phyloP scores from a whole-genome alignment of 2,329 filamentous ascomycete species.

The Diaporthe caulivora region DNA sequence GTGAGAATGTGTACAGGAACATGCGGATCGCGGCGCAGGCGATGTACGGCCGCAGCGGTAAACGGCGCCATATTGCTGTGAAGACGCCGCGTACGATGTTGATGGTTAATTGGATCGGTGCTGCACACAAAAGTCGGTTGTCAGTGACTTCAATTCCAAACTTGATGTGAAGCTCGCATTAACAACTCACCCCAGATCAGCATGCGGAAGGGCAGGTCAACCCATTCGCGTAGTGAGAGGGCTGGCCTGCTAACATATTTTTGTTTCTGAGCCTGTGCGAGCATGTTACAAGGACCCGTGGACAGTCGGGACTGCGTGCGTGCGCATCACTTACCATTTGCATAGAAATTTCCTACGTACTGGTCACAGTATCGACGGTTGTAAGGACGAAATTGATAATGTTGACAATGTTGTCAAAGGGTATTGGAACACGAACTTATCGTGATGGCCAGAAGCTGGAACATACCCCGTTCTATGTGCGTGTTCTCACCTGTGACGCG shows the following conservation, averaged over 20 bases:
- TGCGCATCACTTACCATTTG: constrained; percentile 2
- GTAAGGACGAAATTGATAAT: neutral
- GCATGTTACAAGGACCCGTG: neutral
- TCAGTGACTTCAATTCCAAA: neutral
- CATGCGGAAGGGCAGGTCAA: constrained; percentile 21
- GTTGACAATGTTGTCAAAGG: neutral
- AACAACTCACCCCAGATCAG: constrained; percentile 24
- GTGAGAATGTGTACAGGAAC: constrained; percentile 33
- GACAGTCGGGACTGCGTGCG: neutral
- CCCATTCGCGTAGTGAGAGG: neutral
- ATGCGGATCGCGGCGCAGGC: constrained; percentile 32
- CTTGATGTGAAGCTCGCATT: neutral
- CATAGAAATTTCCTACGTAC: too few species aligned
- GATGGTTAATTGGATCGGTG: constrained; percentile 17
- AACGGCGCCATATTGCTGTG: constrained; percentile 9
- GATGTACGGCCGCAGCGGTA: constrained; percentile 20
- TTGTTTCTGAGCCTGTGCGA: neutral
- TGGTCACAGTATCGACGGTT: neutral
- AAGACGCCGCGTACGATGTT: constrained; percentile 13
- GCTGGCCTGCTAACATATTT: neutral
- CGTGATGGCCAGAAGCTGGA: neutral
- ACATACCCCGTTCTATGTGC: neutral
- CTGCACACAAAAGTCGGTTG: neutral
- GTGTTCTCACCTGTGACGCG: constrained; percentile 6
- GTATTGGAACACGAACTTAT: neutral